Conservation (phyloP, 805 yeast species). For the Brettanomyces nanus region DNA sequence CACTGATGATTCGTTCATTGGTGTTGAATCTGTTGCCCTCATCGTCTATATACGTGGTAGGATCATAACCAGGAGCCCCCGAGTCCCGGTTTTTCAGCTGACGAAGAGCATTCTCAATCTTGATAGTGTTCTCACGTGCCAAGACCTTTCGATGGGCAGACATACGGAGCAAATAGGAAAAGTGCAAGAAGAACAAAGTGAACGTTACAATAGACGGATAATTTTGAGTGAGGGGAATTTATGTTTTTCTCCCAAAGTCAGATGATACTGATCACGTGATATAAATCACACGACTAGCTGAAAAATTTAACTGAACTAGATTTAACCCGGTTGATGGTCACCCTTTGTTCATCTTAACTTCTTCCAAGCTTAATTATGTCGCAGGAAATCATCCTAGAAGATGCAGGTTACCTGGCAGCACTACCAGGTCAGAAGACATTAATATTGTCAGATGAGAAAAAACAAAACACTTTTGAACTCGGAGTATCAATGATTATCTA, state of each 20-base stretch:
- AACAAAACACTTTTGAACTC: conserved; percentile 80
- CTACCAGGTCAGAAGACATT: conserved; percentile 17
- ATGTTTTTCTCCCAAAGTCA: too few species aligned
- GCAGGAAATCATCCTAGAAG: conserved; percentile 25
- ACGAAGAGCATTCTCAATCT: conserved; percentile 37
- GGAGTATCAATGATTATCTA: conserved; percentile 91
- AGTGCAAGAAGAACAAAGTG: too few species aligned
- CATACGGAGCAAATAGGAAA: background rate
- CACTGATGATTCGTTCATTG: conserved; percentile 44
- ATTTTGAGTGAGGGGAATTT: too few species aligned
- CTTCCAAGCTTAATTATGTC: too few species aligned
- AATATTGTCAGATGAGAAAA: conserved; percentile 41
- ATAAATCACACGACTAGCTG: too few species aligned
- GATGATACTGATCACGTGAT: too few species aligned
- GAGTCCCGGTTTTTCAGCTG: conserved; percentile 16
- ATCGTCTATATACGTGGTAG: conserved; percentile 40
- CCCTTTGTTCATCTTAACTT: too few species aligned
- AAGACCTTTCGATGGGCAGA: conserved; percentile 9
- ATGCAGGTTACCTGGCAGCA: conserved; percentile 26
- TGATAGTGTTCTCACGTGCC: conserved; percentile 38
- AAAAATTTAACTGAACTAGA: too few species aligned
- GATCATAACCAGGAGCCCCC: conserved; percentile 19
- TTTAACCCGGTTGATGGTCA: too few species aligned
- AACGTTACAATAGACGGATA: too few species aligned
- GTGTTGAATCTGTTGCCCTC: conserved; percentile 53